phyloP scores from a whole-genome alignment of 768 basidiomycete species.

The Xanthoconium purpureum region DNA sequence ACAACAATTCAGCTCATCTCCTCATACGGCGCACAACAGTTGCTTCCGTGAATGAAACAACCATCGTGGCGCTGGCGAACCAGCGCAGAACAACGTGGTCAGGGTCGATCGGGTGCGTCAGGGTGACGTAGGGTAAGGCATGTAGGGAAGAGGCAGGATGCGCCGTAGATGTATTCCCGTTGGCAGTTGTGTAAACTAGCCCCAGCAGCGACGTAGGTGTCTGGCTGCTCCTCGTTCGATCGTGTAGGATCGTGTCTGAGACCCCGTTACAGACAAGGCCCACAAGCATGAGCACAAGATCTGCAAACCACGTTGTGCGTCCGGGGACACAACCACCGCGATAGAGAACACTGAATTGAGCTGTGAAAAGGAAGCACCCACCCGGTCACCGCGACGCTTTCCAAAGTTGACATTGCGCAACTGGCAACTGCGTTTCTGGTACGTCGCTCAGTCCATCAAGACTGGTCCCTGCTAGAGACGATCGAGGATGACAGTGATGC shows the following conservation, averaged over 20 bases:
- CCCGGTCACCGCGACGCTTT: constrained; percentile 30
- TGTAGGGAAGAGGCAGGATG: background rate
- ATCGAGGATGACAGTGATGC: constrained; percentile 26
- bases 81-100: constrained; percentile 6
- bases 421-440: constrained; percentile 30
- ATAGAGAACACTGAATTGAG: constrained; percentile 17
- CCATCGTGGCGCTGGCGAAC: constrained; percentile 6
- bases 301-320: constrained; percentile 6
- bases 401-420: constrained; percentile 20
- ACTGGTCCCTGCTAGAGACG: constrained; percentile 27
- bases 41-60: background rate
- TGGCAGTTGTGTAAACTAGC: background rate
- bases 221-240: background rate
- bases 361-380: constrained; percentile 6
- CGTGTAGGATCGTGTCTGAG: background rate
- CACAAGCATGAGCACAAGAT: accelerated
- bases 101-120: background rate
- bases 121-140: background rate
- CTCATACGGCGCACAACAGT: constrained; percentile 14
- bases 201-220: background rate
- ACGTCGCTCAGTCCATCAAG: constrained; percentile 26
- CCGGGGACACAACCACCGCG: constrained; percentile 16
- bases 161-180: background rate
- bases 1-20: constrained; percentile 4
- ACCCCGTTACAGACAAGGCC: background rate